These are phyloP conservation scores for Diutina rugosa DNA, from an alignment of 1,139 yeast genomes.

Conservation along the genomic window DNA sequence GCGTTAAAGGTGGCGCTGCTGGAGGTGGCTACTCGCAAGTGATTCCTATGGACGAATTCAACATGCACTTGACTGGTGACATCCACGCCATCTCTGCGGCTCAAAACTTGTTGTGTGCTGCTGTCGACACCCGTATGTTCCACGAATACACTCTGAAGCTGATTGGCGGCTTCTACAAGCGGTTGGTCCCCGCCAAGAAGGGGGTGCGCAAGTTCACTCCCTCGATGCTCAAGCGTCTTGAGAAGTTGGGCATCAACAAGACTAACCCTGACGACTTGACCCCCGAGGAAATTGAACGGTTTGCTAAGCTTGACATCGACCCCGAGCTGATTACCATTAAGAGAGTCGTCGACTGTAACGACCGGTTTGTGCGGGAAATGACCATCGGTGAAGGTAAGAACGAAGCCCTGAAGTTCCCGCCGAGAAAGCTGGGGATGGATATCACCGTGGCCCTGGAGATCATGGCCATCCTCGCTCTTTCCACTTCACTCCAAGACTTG, in stretches of 20 bases:
- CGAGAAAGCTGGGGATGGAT: conserved; percentile 88
- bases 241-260: conserved; percentile 69
- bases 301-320: conserved; percentile 84
- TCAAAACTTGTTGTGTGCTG: conserved; percentile 91
- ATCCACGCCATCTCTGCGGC: conserved; percentile 97
- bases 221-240: conserved; percentile 67
- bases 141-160: conserved; percentile 93
- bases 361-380: conserved; percentile 82
- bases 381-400: conserved; percentile 92
- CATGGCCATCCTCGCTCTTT: conserved; percentile 94
- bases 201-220: conserved; percentile 69
- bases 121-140: conserved; percentile 95
- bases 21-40: conserved; percentile 99
- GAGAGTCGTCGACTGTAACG: conserved; percentile 94
- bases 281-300: conserved; percentile 58
- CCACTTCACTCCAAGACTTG: conserved; percentile 73
- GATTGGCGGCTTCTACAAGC: conserved; percentile 62
- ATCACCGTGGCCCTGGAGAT: conserved; percentile 95
- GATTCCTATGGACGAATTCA: conserved; percentile 98
- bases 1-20: conserved; percentile 99
- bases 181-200: conserved; percentile 80
- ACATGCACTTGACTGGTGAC: conserved; percentile 96
- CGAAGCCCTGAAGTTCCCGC: conserved; percentile 65
- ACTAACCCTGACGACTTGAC: conserved; percentile 77
- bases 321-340: conserved; percentile 93